Evolutionary conservation across 129 eudicot species (phyloP), one percentile per base, ranked within the genome.

Genomic region (Smallanthus sonchifolius): DNA sequence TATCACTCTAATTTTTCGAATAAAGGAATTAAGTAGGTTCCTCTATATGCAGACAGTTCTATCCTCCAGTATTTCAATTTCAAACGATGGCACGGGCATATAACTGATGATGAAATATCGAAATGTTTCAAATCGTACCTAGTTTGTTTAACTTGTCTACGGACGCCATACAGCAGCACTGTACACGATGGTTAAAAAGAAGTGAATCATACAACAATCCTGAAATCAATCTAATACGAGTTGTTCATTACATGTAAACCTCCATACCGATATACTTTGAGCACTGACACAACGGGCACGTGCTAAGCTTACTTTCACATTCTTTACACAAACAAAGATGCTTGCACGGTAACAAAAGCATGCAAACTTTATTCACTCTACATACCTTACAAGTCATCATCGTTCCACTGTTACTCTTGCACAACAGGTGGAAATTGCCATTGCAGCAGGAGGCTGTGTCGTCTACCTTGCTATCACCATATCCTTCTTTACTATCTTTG

Each of bases 281-380:
- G 55, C 91, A 72, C 62, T 82, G 89, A 66, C 97, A 91, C 81
- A 86, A 61, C 2, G 97, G 97, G 61, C 97, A 91, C 45, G 73
- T 48, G 81, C 91, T 84, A 83, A 88, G 43, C 86, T 83, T 87
- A 73, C 82, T 82, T 75, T 86, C 97, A 80, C 97, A 91, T 16
- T 91, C 97, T 81, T 82, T 91, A 86, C 97, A 91, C 55, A 87
- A 64, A 65, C 97, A 87, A 35, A 91, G 85, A 87, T 91, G 97
- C 86, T 86, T 87, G 84, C 97, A 91, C 39, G 97, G 97, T 47
- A 91, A 77, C 76, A 91, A 73, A 71, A 91, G 88, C 91, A 87
- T 87, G 83, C 85, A 75, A 10, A 82, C 94, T 67, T 86, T 88
- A 49, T 87, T 91, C 37, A 84, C 86, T 48, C 89, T 72, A 71